phyloP scores from a whole-genome alignment of 2,329 filamentous ascomycete species.

The Didymosphaeria variabile region DNA sequence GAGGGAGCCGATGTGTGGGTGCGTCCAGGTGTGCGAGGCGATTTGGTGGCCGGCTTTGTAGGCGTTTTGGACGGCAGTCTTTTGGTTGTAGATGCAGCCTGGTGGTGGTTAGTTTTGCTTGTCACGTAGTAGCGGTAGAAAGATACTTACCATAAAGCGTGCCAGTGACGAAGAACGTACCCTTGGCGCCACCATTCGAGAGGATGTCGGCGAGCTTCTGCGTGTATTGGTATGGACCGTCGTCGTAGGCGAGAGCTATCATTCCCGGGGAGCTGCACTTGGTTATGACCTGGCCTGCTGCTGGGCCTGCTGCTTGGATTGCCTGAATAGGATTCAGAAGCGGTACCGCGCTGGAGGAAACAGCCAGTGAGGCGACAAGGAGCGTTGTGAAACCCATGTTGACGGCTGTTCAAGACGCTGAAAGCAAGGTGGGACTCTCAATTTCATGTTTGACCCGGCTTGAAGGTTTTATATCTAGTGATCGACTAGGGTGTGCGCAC shows the following conservation, averaged over 20 bases:
- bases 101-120: constrained; percentile 7
- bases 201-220: constrained; percentile 44
- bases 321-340: constrained; percentile 37
- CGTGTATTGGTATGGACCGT: constrained; percentile 48
- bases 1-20: constrained; percentile 44
- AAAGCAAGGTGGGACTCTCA: neutral
- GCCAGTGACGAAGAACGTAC: constrained; percentile 47
- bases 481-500: constrained; percentile 2
- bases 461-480: constrained; percentile 27
- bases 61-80: constrained; percentile 40
- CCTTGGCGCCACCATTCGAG: constrained; percentile 43
- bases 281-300: constrained; percentile 36
- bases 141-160: constrained; percentile 23
- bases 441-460: neutral
- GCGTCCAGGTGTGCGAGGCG: constrained; percentile 47
- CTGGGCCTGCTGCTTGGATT: constrained; percentile 32
- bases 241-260: constrained; percentile 48
- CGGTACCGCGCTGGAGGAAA: constrained; percentile 31
- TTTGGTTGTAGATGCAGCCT: constrained; percentile 49
- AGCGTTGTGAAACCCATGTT: constrained; percentile 38
- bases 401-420: neutral
- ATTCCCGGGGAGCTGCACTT: constrained; percentile 40
- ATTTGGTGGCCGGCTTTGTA: constrained; percentile 48
- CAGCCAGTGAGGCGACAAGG: constrained; percentile 32
- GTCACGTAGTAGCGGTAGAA: neutral